Evolutionary conservation across 1,284 basidiomycete species (phyloP), one percentile per base, ranked within the genome.

Genomic region (Pseudozyma thailandica): DNA sequence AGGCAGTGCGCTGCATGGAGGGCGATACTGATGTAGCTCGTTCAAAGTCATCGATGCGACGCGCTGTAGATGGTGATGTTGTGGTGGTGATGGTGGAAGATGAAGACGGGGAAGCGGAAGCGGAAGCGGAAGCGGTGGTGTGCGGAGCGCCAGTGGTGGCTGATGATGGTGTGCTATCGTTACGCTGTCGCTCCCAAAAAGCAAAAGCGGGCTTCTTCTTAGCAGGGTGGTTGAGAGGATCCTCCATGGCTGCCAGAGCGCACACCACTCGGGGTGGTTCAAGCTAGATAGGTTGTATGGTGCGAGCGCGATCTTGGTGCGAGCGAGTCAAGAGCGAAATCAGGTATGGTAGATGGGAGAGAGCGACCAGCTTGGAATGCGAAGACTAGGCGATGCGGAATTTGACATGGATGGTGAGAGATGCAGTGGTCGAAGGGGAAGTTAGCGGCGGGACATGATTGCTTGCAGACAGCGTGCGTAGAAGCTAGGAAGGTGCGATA

Each of bases 181-280:
- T 57, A 42, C 54, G 46, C 28, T 61, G 68, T 20, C 68, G 33
- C 27, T 71, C 68, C 68, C 68, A 71, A 20, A 71, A 71, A 15
- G 68, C 68, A 44, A 71, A 65, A 3, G 62, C 58, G 20, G 62
- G 62, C 51, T 58, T 71, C 50, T 65, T 71, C 31, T 65, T 65
- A 27, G 16, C 41, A 16, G 50, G 25, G 9, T 46, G 56, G 16
- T 48, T 55, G n/a, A 65, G 44, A 2, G 68, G 62, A 16, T 57
- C 68, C 57, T 71, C 68, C 68, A 71, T 71, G 38, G n/a, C 35
- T 28, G 52, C 37, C 15, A 23, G 39, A 13, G 20, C 4, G 42
- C 12, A 44, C 12, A 43, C n/a, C n/a, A 39, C 38, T 8, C 21
- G 6, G 8, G 21, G 21, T 23, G 16, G 43, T 27, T 28, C 27